Evolutionary conservation across 2,329 filamentous ascomycete genomes (phyloP).

Genomic region (Monosporascus ibericus): DNA sequence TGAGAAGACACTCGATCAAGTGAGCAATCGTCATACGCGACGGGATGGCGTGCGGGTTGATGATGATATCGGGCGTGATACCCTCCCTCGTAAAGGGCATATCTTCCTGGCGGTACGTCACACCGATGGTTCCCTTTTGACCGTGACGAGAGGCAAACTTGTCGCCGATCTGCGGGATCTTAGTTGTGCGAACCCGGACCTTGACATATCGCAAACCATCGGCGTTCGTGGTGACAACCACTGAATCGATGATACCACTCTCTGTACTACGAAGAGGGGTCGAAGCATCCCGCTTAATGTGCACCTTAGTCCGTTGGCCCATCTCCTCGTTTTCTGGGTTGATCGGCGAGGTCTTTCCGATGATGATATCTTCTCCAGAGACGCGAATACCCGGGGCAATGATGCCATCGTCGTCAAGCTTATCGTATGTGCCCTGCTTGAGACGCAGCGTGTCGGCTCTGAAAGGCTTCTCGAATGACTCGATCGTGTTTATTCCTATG

Average conservation of each 20-base stretch:
- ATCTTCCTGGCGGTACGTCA: constrained; percentile 94
- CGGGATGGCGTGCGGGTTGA: constrained; percentile 98
- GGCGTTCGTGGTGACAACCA: constrained; percentile 88
- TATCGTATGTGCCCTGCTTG: constrained; percentile 95
- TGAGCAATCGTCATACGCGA: constrained; percentile 99
- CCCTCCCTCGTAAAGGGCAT: constrained; percentile 97
- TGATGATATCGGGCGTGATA: constrained; percentile 90
- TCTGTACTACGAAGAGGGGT: constrained; percentile 93
- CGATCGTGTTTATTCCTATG: constrained; percentile 86
- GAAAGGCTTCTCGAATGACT: constrained; percentile 93
- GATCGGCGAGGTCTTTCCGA: constrained; percentile 95
- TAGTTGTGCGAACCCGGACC: constrained; percentile 93
- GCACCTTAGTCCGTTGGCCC: constrained; percentile 81
- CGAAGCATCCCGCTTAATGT: constrained; percentile 92
- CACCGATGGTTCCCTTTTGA: constrained; percentile 98
- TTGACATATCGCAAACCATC: constrained; percentile 96
- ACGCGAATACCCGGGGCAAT: constrained; percentile 91
- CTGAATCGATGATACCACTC: constrained; percentile 91
- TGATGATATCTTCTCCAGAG: constrained; percentile 97
- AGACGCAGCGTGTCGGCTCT: constrained; percentile 81
- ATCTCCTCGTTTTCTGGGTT: constrained; percentile 89
- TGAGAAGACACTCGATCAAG: constrained; percentile 97
- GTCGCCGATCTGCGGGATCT: constrained; percentile 97
- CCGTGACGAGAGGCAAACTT: constrained; percentile 99
- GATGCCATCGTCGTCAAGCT: constrained; percentile 93